A percentile compares a stretch with the other conserved stretches of the same genome.
Evolutionary conservation across 768 basidiomycete genomes (phyloP).

Genomic region (Collybiopsis luxurians): DNA sequence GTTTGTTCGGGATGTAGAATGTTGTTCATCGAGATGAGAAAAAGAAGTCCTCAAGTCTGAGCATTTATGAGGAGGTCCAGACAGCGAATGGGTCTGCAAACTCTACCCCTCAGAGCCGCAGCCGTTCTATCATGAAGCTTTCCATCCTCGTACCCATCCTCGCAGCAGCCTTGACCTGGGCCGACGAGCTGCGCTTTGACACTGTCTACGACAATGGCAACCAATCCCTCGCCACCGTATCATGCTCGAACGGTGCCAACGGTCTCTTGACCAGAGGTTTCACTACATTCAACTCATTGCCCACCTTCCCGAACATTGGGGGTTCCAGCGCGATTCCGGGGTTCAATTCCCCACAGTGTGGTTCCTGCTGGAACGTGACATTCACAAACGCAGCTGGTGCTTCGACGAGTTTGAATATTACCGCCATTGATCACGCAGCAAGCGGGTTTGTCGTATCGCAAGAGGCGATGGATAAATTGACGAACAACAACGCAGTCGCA

Average conservation of each 20-base stretch:
- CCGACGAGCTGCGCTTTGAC: constrained; percentile 28
- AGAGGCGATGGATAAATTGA: constrained; percentile 7
- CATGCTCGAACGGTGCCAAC: constrained; percentile 47
- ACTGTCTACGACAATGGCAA: constrained; percentile 34
- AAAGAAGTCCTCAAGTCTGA: too few species aligned
- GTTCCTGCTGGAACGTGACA: constrained; percentile 45
- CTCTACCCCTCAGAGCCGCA: too few species aligned
- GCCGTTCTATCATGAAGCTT: background rate
- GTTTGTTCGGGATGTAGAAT: too few species aligned
- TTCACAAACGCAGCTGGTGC: constrained; percentile 24
- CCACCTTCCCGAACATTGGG: constrained; percentile 45
- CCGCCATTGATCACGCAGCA: constrained; percentile 1
- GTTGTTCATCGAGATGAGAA: too few species aligned
- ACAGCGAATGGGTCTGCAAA: too few species aligned
- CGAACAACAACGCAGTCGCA: constrained; percentile 5
- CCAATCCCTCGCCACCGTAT: constrained; percentile 32
- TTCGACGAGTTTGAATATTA: constrained; percentile 13
- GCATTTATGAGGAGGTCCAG: too few species aligned
- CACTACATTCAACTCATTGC: constrained; percentile 37
- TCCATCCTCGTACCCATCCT: constrained; percentile 13
- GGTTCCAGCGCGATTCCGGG: constrained; percentile 35
- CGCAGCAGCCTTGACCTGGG: constrained; percentile 10
- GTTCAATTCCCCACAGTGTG: constrained; percentile 41
- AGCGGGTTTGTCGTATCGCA: constrained; percentile 2
- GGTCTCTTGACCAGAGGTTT: constrained; percentile 39